Conservation (phyloP, 2,329 filamentous ascomycete species). For the Fusarium falciforme region DNA sequence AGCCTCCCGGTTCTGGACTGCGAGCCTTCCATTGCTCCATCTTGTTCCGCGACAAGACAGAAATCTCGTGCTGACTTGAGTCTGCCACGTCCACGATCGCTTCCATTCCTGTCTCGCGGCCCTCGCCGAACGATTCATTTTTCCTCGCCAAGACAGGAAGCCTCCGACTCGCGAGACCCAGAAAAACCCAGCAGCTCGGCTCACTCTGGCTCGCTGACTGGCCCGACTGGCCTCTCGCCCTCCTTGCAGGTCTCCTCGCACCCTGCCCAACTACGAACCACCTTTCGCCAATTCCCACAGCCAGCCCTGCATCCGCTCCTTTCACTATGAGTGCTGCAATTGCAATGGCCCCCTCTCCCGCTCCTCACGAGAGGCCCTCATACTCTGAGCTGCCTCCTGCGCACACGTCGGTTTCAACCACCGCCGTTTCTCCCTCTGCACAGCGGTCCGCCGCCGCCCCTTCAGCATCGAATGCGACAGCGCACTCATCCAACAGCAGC, state of each 20-base stretch:
- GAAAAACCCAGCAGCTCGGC: constrained; percentile 38
- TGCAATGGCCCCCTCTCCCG: constrained; percentile 76
- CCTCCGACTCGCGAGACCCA: constrained; percentile 36
- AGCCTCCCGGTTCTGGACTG: constrained; percentile 22
- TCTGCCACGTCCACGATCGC: constrained; percentile 27
- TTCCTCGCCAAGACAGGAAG: constrained; percentile 35
- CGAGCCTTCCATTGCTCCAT: constrained; percentile 14
- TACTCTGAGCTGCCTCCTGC: constrained; percentile 62
- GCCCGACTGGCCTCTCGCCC: constrained; percentile 28
- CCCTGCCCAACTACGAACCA: constrained; percentile 24
- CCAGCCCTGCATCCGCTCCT: constrained; percentile 30
- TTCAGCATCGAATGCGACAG: constrained; percentile 55
- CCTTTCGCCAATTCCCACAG: constrained; percentile 28
- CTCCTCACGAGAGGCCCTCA: constrained; percentile 72
- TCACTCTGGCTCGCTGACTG: constrained; percentile 35
- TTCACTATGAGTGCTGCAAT: constrained; percentile 74
- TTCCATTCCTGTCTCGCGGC: constrained; percentile 39
- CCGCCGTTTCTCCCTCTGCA: constrained; percentile 56
- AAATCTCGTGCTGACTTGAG: constrained; percentile 23
- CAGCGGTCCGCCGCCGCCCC: constrained; percentile 54
- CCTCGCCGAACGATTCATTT: constrained; percentile 31
- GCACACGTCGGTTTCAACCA: constrained; percentile 48
- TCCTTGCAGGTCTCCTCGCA: constrained; percentile 35
- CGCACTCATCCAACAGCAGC: constrained; percentile 63
- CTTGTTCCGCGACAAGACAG: constrained; percentile 9